Evolutionary conservation across 306 rosid genomes (phyloP).

Genomic region (Prinsepia uniflora): DNA sequence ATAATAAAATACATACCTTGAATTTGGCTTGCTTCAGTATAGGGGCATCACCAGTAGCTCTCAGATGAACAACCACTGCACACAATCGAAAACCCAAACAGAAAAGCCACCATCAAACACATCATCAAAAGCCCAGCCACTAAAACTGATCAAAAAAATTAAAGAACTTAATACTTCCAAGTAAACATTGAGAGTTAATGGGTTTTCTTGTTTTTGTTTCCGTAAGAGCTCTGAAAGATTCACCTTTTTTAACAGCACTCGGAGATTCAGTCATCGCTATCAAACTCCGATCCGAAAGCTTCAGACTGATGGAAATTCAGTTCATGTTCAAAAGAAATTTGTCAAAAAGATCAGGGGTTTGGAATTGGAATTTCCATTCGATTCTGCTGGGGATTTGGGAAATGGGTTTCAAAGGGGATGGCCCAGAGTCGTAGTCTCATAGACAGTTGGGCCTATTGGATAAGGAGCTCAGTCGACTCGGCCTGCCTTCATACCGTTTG

Average conservation of each 20-base stretch:
- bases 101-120: constrained; percentile 7
- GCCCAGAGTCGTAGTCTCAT: background rate
- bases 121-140: background rate
- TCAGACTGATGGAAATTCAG: background rate
- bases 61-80: constrained; percentile 88
- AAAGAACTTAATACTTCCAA: background rate
- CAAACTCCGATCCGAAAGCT: background rate
- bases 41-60: constrained; percentile 99
- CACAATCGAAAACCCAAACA: constrained; percentile 21
- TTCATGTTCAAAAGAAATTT: background rate
- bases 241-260: constrained; percentile 63
- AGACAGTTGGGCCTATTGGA: background rate
- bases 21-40: constrained; percentile 90
- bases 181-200: background rate
- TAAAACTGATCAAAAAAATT: background rate
- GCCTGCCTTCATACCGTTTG: no score
- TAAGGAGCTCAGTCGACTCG: background rate
- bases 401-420: background rate
- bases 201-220: background rate
- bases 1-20: constrained; percentile 46
- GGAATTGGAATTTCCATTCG: constrained; percentile 5
- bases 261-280: constrained; percentile 65
- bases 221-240: background rate
- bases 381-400: background rate
- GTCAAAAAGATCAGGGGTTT: background rate